Conservation (phyloP, 2,329 filamentous ascomycete genomes). For the Trichoderma sp. region DNA sequence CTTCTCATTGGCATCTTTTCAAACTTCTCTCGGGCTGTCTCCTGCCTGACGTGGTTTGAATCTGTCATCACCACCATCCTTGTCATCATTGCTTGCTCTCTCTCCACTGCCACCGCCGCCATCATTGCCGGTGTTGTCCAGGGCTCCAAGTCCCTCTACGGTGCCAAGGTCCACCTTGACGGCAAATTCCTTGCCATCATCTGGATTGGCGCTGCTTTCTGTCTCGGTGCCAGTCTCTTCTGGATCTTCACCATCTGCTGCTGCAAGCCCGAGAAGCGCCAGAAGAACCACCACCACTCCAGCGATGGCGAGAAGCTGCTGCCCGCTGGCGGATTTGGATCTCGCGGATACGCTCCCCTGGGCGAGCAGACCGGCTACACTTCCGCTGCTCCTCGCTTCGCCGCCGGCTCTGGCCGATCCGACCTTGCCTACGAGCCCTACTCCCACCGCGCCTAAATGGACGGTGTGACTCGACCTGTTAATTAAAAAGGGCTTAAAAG, state of each 20-base stretch:
- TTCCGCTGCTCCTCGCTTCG: conserved; percentile 37
- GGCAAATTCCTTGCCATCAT: conserved; percentile 67
- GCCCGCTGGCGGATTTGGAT: conserved; percentile 36
- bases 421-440: conserved; percentile 66
- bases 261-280: conserved; percentile 60
- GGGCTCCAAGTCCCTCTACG: conserved; percentile 67
- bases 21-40: conserved; percentile 78
- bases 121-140: conserved; percentile 60
- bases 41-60: conserved; percentile 78
- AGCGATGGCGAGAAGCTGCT: conserved; percentile 55
- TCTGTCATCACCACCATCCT: conserved; percentile 60
- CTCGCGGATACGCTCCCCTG: conserved; percentile 40
- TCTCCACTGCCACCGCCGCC: conserved; percentile 73
- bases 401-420: conserved; percentile 46
- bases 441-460: conserved; percentile 53
- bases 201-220: conserved; percentile 81
- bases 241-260: conserved; percentile 93
- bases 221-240: conserved; percentile 76
- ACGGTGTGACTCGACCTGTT: neutral
- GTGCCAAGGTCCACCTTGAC: conserved; percentile 68
- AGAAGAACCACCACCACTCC: conserved; percentile 37
- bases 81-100: conserved; percentile 64
- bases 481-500: neutral
- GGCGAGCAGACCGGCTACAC: conserved; percentile 41
- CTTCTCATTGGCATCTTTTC: conserved; percentile 79